phyloP scores from a whole-genome alignment of 1,284 basidiomycete species.

The Vanrija pseudolonga region DNA sequence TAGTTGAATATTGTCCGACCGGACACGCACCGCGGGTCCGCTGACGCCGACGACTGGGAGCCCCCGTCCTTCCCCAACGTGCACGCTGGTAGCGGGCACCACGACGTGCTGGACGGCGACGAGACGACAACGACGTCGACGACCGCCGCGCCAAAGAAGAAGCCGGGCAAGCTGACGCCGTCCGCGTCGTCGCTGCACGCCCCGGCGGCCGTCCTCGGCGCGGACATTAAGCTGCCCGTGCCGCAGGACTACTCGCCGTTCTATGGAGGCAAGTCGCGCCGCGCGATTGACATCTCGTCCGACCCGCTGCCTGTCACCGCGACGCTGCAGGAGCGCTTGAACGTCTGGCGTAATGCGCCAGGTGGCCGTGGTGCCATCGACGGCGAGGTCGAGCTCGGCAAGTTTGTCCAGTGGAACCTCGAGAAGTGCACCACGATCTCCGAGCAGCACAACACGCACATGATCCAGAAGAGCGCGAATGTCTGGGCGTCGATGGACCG shows the following conservation, averaged over 20 bases:
- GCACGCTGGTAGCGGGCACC: no score
- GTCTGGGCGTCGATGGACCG: slow-evolving; percentile 47
- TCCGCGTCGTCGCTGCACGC: background rate
- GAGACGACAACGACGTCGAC: no score
- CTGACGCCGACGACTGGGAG: no score
- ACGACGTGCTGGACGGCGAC: no score
- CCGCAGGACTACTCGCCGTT: slow-evolving; percentile 10
- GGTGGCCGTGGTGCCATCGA: slow-evolving; percentile 41
- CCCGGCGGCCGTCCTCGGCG: background rate
- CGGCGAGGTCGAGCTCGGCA: slow-evolving; percentile 44
- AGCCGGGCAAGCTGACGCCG: no score
- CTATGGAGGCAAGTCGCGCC: slow-evolving; percentile 9
- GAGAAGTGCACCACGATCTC: slow-evolving; percentile 43
- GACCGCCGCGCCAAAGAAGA: no score
- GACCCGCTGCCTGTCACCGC: slow-evolving; percentile 47
- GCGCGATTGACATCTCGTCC: slow-evolving; percentile 43
- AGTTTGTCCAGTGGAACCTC: slow-evolving; percentile 46
- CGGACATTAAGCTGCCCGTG: background rate
- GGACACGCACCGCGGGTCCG: no score
- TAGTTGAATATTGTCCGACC: no score
- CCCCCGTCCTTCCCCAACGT: no score
- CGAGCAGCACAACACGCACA: slow-evolving; percentile 46
- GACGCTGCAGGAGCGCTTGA: slow-evolving; percentile 44
- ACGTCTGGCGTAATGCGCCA: slow-evolving; percentile 49
- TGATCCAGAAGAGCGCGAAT: slow-evolving; percentile 41